Percentiles rank a stretch among this genome's conserved stretches.
Conservation (phyloP, 169 alveolate genomes). For the Plasmodium relictum region DNA sequence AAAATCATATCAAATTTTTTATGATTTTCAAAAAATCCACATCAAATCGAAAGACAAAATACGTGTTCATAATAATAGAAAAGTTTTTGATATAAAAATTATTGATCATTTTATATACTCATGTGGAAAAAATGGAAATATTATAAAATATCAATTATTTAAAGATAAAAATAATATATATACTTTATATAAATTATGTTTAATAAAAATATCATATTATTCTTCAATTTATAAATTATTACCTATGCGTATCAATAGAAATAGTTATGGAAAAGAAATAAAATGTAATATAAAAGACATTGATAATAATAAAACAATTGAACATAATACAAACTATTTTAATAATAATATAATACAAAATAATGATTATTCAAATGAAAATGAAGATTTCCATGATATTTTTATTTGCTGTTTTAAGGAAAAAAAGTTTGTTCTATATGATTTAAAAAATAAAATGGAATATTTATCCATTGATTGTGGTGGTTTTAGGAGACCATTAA, state of each 20-base stretch:
- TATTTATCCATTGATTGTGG: constrained; percentile 72
- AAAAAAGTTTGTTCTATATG: constrained; percentile 55
- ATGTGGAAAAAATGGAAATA: constrained; percentile 68
- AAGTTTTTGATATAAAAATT: constrained; percentile 71
- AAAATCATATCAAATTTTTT: constrained; percentile 7
- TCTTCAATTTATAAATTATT: constrained; percentile 63
- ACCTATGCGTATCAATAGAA: background rate
- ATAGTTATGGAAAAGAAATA: background rate
- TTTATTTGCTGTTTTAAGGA: constrained; percentile 69
- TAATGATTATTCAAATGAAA: background rate
- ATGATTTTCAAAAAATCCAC: constrained; percentile 18
- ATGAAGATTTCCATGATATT: constrained; percentile 12
- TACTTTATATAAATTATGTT: constrained; percentile 49
- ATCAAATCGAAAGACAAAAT: constrained; percentile 33
- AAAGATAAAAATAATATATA: constrained; percentile 43
- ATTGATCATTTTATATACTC: constrained; percentile 58
- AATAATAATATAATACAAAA: background rate
- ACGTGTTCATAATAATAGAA: constrained; percentile 66
- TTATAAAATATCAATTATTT: constrained; percentile 56
- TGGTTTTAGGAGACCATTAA: constrained; percentile 73
- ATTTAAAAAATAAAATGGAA: constrained; percentile 50
- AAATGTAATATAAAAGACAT: background rate
- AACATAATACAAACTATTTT: background rate
- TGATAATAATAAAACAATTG: background rate
- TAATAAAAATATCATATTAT: constrained; percentile 57